Conservation (phyloP, 257 asterid species). For the Plantago major region DNA sequence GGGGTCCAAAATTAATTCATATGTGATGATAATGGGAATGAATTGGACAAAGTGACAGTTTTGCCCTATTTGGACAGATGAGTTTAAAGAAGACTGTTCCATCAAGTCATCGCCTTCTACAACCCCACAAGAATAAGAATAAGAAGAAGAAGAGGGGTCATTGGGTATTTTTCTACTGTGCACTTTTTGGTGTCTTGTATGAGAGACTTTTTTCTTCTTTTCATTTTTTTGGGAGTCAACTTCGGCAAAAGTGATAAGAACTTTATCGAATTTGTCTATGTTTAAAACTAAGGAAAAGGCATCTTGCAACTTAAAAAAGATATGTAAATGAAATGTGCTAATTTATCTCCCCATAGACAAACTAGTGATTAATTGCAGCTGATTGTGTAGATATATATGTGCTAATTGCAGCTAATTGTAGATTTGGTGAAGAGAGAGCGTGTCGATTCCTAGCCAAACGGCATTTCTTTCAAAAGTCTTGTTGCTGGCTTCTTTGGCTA, state of each 20-base stretch:
- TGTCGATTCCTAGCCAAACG: too few relatives aligned
- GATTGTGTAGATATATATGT: too few relatives aligned
- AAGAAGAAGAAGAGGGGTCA: not conserved
- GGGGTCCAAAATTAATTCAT: conserved; percentile 28
- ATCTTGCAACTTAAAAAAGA: not conserved
- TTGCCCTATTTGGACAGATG: conserved; percentile 30
- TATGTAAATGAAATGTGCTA: not conserved
- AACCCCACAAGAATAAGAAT: not conserved
- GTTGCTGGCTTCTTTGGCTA: too few relatives aligned
- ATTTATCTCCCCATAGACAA: too few relatives aligned
- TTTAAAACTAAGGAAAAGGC: not conserved
- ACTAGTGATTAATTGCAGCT: too few relatives aligned
- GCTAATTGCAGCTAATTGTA: too few relatives aligned
- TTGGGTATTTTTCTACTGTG: conserved; percentile 12
- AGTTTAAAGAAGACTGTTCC: conserved; percentile 20
- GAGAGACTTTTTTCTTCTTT: conserved; percentile 1
- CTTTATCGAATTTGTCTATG: not conserved
- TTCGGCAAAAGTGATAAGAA: not conserved
- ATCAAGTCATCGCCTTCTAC: conserved; percentile 28
- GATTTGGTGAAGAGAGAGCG: too few relatives aligned
- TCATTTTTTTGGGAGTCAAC: not conserved
- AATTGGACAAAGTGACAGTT: conserved; percentile 17
- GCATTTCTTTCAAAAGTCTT: too few relatives aligned
- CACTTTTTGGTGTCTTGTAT: conserved; percentile 33
- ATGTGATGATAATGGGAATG: conserved; percentile 20